Conservation (phyloP, 164 flowering plant genomes). For the Chimonanthus praecox region DNA sequence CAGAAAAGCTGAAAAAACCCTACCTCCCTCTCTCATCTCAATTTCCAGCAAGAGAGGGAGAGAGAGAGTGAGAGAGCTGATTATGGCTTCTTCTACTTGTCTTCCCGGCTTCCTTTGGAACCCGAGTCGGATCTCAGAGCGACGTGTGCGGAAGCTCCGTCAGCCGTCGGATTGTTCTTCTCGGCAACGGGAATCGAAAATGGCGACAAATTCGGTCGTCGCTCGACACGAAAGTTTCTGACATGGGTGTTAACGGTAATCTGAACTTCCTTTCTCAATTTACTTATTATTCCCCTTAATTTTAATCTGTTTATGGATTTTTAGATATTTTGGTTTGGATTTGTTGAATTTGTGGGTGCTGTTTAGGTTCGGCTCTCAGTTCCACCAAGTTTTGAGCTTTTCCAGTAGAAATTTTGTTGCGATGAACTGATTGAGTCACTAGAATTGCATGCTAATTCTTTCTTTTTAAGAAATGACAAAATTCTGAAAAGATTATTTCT, state of each 20-base stretch:
- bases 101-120: background rate
- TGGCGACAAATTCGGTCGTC: slow-evolving; percentile 34
- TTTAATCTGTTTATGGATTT: background rate
- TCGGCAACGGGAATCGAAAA: slow-evolving; percentile 18
- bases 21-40: background rate
- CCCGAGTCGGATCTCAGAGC: slow-evolving; percentile 12
- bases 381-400: background rate
- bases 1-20: no score
- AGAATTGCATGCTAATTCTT: no score
- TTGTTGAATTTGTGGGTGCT: background rate
- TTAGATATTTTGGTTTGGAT: background rate
- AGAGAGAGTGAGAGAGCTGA: background rate
- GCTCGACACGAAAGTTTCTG: slow-evolving; percentile 69
- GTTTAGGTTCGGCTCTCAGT: background rate
- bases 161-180: slow-evolving; percentile 9
- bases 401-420: background rate
- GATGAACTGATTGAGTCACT: background rate
- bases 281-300: background rate
- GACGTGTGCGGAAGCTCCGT: slow-evolving; percentile 20
- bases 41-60: no score
- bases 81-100: slow-evolving; percentile 17
- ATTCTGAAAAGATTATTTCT: no score
- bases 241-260: slow-evolving; percentile 79
- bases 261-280: background rate
- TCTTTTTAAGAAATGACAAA: no score